Conservation (phyloP, 148 eudicot species). For the Diospyros kaki region DNA sequence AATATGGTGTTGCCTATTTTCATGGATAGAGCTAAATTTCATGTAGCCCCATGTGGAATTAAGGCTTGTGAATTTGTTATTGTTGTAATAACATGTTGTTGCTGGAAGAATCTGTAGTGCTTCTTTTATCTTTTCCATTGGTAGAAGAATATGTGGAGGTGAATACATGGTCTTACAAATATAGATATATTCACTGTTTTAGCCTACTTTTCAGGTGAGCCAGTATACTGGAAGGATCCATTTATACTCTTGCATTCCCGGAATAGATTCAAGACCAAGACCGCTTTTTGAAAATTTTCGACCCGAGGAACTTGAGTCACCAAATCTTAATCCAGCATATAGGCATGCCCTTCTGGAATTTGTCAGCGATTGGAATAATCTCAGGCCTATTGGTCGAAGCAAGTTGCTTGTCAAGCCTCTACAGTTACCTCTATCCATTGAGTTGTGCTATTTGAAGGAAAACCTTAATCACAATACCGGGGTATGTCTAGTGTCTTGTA, state of each 20-base stretch:
- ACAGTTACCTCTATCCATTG: constrained; percentile 77
- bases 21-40: too few species aligned
- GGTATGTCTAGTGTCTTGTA: constrained; percentile 31
- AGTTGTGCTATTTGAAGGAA: constrained; percentile 67
- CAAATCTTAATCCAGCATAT: constrained; percentile 36
- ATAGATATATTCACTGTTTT: background rate
- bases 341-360: constrained; percentile 53
- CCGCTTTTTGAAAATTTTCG: constrained; percentile 77
- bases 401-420: constrained; percentile 74
- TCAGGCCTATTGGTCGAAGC: constrained; percentile 61
- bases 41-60: background rate
- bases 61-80: background rate
- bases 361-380: constrained; percentile 65
- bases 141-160: background rate
- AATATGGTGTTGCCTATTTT: too few species aligned
- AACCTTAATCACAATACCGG: constrained; percentile 67
- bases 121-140: background rate
- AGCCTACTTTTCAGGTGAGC: constrained; percentile 58
- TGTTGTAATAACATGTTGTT: background rate
- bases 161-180: background rate
- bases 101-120: background rate
- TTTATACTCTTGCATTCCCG: constrained; percentile 65
- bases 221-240: constrained; percentile 91
- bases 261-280: constrained; percentile 59
- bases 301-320: constrained; percentile 59